Evolutionary conservation across 768 basidiomycete species (phyloP), one percentile per base, ranked within the genome.

Genomic region (Clathrus columnatus): DNA sequence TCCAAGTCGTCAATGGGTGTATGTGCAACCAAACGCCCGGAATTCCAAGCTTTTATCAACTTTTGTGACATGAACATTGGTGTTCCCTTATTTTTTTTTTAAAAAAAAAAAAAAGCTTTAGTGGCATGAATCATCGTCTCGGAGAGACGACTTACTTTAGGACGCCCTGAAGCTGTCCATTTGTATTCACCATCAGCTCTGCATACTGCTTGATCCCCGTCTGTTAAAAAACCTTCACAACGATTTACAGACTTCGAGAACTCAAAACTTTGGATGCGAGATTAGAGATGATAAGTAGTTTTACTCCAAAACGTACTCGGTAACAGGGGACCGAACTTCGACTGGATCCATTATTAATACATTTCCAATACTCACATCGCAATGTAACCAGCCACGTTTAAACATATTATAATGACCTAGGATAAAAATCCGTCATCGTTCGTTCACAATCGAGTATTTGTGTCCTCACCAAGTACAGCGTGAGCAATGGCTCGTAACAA

Each of bases 331-430:
- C n/a, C 50, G 27, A 30, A 27, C 16, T 11, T 51, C 36, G 36
- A n/a, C n/a, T n/a, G 36, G 36, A 36, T 57, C 30, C 36, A 57
- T 45, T 11, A 51, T 20, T 42, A 54, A 24, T 8, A 57, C 32
- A 43, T 54, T 54, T 21, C 56, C 51, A 18, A 57, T 53, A 29
- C 51, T 57, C 16, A 57, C 51, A 24, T 57, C 56, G n/a, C 50
- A 24, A 21, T 57, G 56, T 42, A 57, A 28, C 29, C 29, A 54
- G 8, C 56, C 56, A 6, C n/a, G 18, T 18, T 53, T 30, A 42
- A 51, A 57, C 51, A 57, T 36, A 10, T 54, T 41, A 23, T 41
- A 51, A n/a, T 51, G 50, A 17, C 56, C 51, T 54, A 11, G 17
- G 7, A 51, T n/a, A 14, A 4, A 36, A 11, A 36, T 14, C 36